Conservation (phyloP, 768 basidiomycete species). For the Trichaptum fuscoviolaceum region DNA sequence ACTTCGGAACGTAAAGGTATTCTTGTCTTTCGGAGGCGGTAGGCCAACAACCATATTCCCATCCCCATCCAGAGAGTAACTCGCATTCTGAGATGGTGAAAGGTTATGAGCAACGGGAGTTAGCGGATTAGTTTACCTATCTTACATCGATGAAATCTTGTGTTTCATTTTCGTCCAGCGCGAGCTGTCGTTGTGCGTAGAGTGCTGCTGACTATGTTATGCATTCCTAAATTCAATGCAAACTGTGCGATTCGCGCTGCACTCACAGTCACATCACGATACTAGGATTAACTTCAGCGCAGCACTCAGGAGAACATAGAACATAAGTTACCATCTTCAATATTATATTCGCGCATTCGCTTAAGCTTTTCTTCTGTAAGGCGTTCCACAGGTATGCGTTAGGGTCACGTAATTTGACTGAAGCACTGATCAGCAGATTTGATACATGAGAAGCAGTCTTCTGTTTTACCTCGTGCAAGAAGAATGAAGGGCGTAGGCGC, state of each 20-base stretch:
- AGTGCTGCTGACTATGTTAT: constrained; percentile 34
- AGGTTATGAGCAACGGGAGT: neutral
- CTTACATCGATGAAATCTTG: constrained; percentile 45
- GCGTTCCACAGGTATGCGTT: constrained; percentile 33
- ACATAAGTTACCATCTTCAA: constrained; percentile 27
- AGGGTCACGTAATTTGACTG: constrained; percentile 40
- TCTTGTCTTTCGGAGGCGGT: constrained; percentile 32
- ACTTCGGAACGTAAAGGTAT: constrained; percentile 33
- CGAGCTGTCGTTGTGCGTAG: constrained; percentile 39
- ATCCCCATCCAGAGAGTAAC: constrained; percentile 35
- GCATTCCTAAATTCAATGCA: neutral
- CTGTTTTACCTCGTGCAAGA: constrained; percentile 38
- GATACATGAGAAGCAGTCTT: constrained; percentile 5
- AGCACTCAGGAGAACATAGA: constrained; percentile 3
- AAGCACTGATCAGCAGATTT: neutral
- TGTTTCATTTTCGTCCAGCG: constrained; percentile 31
- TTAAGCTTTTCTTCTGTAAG: constrained; percentile 32
- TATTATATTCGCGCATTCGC: constrained; percentile 30
- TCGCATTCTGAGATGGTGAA: constrained; percentile 24
- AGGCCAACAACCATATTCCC: constrained; percentile 40
- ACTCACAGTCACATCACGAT: constrained; percentile 35
- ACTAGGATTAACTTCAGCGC: constrained; percentile 22
- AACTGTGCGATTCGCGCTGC: neutral
- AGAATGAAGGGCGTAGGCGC: constrained; percentile 45
- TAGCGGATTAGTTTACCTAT: neutral